Percentiles rank a stretch among this genome's conserved stretches.
Conservation (phyloP, 306 rosid species). For the Quercus agrifolia region DNA sequence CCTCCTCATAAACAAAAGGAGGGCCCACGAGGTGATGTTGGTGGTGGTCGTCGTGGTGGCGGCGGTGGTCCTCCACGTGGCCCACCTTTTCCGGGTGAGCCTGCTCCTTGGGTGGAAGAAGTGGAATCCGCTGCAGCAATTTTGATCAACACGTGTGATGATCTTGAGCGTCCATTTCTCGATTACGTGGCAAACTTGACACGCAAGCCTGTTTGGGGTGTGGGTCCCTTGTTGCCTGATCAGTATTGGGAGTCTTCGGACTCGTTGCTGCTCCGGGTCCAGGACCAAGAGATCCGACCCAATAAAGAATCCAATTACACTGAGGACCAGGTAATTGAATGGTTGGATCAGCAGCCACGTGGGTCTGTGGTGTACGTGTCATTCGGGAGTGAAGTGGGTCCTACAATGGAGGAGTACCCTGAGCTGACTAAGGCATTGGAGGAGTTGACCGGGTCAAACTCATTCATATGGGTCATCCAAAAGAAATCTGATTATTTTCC, state of each 20-base stretch:
- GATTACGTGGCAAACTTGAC: constrained; percentile 23
- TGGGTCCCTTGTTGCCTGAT: constrained; percentile 68
- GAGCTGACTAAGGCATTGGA: constrained; percentile 44
- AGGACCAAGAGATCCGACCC: constrained; percentile 34
- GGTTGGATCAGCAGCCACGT: constrained; percentile 51
- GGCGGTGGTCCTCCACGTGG: constrained; percentile 13
- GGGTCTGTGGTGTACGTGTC: constrained; percentile 55
- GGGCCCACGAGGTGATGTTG: background rate
- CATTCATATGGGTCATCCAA: constrained; percentile 58
- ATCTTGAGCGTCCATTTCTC: constrained; percentile 55
- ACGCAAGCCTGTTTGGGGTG: constrained; percentile 55
- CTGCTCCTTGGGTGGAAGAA: constrained; percentile 43
- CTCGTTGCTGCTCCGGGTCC: constrained; percentile 18
- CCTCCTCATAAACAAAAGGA: background rate
- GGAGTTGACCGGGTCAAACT: constrained; percentile 13
- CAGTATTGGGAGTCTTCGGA: constrained; percentile 51
- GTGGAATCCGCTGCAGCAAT: constrained; percentile 17
- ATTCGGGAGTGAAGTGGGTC: constrained; percentile 59
- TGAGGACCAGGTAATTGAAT: constrained; percentile 47
- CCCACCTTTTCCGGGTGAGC: constrained; percentile 34
- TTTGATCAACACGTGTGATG: constrained; percentile 75
- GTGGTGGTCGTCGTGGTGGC: too few relatives aligned
- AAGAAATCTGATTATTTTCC: constrained; percentile 28
- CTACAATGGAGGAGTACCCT: constrained; percentile 34
- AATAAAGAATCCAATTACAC: constrained; percentile 26